Base-by-base conservation (phyloP, 2,329 filamentous ascomycete genomes). In the Delphinella strobiligena region DNA sequence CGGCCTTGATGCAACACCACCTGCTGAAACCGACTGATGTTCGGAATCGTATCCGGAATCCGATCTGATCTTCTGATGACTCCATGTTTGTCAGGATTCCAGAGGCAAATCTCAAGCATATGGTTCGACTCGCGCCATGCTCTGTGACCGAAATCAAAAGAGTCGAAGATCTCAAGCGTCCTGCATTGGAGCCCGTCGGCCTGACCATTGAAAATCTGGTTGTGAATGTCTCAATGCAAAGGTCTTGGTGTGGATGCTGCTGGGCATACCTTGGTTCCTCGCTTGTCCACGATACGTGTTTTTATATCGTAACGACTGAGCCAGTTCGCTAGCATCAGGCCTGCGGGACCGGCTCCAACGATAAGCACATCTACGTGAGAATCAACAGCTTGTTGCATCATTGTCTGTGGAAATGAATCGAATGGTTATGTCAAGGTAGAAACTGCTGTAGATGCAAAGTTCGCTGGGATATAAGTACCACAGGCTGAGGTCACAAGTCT, bases 131-230 rank as follows among this genome's bases (percentile, higher is more conserved):
- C 79, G 35, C 75, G 76, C 71, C 75, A 76, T 1, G 69, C 71
- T 4, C 71, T 62, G 46, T 83, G 71, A 2, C 66, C 75, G 42
- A 86, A 72, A 1, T 75, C 80, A 48, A 86, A 80, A 36, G 72
- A 76, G 49, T 86, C 78, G 40, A 85, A 74, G n/a, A 85, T 81
- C 55, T 86, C 78, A 2, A 83, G 63, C 0, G 76, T 82, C 2
- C 79, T 74, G 46, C 71, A 74, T 57, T 82, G 75, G 2, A 80
- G 61, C 2, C 73, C 74, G 46, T 72, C 69, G 2, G 67, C 67
- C 47, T 69, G 66, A n/a, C n/a, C n/a, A n/a, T n/a, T n/a, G n/a
- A n/a, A n/a, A n/a, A n/a, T n/a, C n/a, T n/a, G n/a, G n/a, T n/a
- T n/a, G n/a, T n/a, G n/a, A n/a, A n/a, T n/a, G n/a, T n/a, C n/a